A percentile compares a stretch with the other conserved stretches of the same genome.
These are phyloP conservation scores for Rhododendron simsii DNA, from an alignment of 148 eudicot genomes.

Conservation along the genomic window DNA sequence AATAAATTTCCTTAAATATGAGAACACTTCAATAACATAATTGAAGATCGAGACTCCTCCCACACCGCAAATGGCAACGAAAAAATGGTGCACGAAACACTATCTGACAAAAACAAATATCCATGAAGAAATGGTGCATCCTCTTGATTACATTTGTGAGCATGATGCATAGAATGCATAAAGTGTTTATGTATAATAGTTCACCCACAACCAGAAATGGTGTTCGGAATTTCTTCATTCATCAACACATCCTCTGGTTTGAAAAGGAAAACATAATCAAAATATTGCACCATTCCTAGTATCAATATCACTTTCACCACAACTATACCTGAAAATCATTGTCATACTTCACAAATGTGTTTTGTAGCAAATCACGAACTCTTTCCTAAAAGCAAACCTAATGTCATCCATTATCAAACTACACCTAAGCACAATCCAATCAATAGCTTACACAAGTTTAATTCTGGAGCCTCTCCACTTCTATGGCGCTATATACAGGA, in stretches of 20 bases:
- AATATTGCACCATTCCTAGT: not conserved
- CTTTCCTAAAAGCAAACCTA: not conserved
- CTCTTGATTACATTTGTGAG: not conserved
- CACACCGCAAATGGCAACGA: not conserved
- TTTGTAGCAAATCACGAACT: not conserved
- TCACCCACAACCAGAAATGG: not conserved
- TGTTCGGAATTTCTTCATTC: not conserved
- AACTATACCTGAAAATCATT: not conserved
- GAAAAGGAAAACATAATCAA: not conserved
- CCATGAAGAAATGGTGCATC: not conserved
- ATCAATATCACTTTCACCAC: not conserved
- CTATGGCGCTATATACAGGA: constrained; percentile 17
- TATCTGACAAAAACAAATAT: not conserved
- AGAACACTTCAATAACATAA: not conserved
- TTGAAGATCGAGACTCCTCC: not conserved
- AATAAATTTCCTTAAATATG: not conserved
- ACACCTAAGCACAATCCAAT: not conserved
- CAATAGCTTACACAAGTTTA: constrained; percentile 6
- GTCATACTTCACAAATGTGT: not conserved
- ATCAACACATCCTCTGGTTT: not conserved
- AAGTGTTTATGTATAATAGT: not conserved
- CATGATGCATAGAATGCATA: not conserved
- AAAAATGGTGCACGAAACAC: not conserved
- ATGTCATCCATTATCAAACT: not conserved
- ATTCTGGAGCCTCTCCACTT: constrained; percentile 8